A percentile compares a stretch with the other conserved stretches of the same genome.
phyloP scores from a whole-genome alignment of 148 eudicot genomes.

The Linanthus parryae region DNA sequence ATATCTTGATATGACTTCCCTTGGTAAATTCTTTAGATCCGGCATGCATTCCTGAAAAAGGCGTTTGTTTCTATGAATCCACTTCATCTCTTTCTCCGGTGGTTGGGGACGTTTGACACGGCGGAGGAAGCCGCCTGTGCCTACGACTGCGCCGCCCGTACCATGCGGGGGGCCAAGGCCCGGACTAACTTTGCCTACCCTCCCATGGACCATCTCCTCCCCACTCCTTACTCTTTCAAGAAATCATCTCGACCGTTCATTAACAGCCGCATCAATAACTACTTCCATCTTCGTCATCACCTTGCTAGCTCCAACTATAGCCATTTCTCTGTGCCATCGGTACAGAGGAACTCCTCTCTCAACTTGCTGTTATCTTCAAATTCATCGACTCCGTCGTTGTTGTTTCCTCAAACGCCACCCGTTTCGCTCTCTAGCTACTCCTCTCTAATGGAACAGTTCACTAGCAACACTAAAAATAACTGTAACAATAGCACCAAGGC shows the following conservation, averaged over 20 bases:
- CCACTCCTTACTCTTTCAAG: not conserved
- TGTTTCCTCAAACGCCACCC: not conserved
- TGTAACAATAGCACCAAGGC: not conserved
- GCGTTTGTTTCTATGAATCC: no score
- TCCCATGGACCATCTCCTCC: conserved; percentile 8
- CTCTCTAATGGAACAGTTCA: conserved; percentile 1
- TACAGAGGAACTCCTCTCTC: conserved; percentile 12
- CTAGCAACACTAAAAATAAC: no score
- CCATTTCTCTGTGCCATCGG: conserved; percentile 5
- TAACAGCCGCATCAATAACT: not conserved
- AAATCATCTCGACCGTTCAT: conserved; percentile 26
- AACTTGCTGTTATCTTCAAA: conserved; percentile 19
- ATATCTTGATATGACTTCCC: no score
- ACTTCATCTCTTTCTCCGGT: no score
- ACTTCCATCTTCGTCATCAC: not conserved
- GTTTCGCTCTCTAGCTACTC: not conserved
- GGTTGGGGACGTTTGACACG: not conserved
- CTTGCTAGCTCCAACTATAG: not conserved
- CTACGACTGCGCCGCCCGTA: not conserved
- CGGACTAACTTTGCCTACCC: conserved; percentile 21
- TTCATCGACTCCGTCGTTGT: not conserved
- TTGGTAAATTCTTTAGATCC: no score
- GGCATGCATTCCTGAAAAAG: no score
- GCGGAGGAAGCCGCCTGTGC: not conserved
- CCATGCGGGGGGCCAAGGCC: not conserved